Percentiles rank a stretch among this genome's conserved stretches.
Evolutionary conservation across 257 asterid species (phyloP).

Genomic region (Haberlea rhodopensis): DNA sequence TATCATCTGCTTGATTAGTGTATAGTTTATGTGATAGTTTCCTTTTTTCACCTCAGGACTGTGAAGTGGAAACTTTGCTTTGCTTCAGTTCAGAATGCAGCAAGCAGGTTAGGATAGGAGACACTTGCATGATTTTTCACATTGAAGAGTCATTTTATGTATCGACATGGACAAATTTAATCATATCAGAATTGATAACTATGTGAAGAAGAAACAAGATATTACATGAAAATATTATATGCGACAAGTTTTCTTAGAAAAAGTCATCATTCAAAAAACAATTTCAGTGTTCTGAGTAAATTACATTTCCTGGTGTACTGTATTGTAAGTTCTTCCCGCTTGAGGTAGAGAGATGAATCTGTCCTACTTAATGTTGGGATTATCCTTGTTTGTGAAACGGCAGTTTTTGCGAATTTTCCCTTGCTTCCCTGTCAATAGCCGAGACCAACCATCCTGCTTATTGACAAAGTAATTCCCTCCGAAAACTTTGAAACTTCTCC

Average conservation of each 20-base stretch:
- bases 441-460: slow-evolving; percentile 64
- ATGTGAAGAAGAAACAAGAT: slow-evolving; percentile 17
- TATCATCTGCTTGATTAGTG: not conserved
- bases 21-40: slow-evolving; percentile 14
- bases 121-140: slow-evolving; percentile 17
- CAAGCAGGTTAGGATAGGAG: slow-evolving; percentile 33
- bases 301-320: not conserved
- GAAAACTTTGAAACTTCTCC: slow-evolving; percentile 32
- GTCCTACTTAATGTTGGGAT: slow-evolving; percentile 30
- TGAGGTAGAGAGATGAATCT: not conserved
- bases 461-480: slow-evolving; percentile 45
- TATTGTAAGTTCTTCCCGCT: not conserved
- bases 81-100: slow-evolving; percentile 23
- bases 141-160: slow-evolving; percentile 29
- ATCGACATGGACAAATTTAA: slow-evolving; percentile 27
- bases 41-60: slow-evolving; percentile 28
- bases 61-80: slow-evolving; percentile 23
- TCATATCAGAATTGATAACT: slow-evolving; percentile 17
- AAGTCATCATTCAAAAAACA: not conserved
- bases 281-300: no score
- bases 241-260: not conserved
- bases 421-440: slow-evolving; percentile 50
- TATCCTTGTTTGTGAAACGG: slow-evolving; percentile 43
- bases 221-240: not conserved
- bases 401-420: slow-evolving; percentile 66